Base-by-base conservation (phyloP, 1,284 basidiomycete species). In the Microbotryum silenes-acaulis region DNA sequence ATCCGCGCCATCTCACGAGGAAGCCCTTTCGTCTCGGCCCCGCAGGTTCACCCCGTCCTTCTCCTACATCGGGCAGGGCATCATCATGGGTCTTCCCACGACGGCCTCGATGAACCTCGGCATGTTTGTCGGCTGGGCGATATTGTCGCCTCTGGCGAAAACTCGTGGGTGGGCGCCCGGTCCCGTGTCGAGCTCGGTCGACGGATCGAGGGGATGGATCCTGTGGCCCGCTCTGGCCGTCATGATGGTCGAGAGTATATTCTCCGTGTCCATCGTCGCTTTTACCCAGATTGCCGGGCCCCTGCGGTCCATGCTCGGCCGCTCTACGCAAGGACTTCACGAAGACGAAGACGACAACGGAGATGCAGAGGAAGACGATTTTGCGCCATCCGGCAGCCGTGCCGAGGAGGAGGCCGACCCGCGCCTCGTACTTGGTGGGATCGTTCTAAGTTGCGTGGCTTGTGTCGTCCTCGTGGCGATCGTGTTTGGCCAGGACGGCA, bases 11-110 rank as follows among this genome's bases (percentile, higher is more conserved):
- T 37, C 49, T 57, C 45, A 42, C 48, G 56, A 31, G 54, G 48
- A 51, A 45, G 60, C 53, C 9, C 31, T 49, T 50, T 50, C 47
- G 51, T 51, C n/a, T 49, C 31, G 25, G 18, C 33, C 33, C 29
- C 51, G 1, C 48, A 74, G 73, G 59, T 93, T 97, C 73, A 90
- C 91, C 0, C 91, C 91, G 0, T 92, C 89, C 74, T 78, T 96
- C 52, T 90, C 88, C 3, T 94, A 92, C 72, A 83, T 93, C 46
- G 91, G 91, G 0, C 90, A 93, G 81, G 89, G 92, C 6, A 92
- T 97, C 67, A 97, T 97, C 73, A 97, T 97, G 94, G 93, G 93
- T 4, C 87, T 94, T 68, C 89, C 91, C 0, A 96, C 91, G 0
- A 93, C 91, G 0, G 73, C 94, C 31, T 89, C 88, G 72, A 97